Base-by-base conservation (phyloP, 164 flowering plant genomes). In the Cinnamomum chago region DNA sequence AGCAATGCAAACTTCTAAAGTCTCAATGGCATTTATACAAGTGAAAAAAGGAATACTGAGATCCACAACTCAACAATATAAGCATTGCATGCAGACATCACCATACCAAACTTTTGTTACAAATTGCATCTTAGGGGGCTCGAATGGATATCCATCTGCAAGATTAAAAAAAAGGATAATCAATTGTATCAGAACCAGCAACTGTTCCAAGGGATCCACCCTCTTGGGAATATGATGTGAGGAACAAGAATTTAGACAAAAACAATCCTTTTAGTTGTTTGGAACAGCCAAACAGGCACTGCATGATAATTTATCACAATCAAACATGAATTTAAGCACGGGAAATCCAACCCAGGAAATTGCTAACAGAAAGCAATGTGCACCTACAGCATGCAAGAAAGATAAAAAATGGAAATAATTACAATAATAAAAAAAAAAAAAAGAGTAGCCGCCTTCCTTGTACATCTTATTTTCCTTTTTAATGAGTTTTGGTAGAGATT, bases 81-180 rank as follows among this genome's bases (percentile, higher is more conserved):
- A 58, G 18, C 66, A 30, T 1, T 13, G 27, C 30, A 28, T 11
- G 65, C 28, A 23, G 12, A 72, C 18, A 58, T n/a, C 30, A 9
- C 25, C 90, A 55, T 92, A 93, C 99, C 99, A 93, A 62, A 95
- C 98, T 95, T 92, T 93, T 13, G 97, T 95, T 1, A 86, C 72
- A 76, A 95, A 95, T 67, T 85, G 85, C 99, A 95, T 95, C 79
- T 83, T 93, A 30, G 98, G 99, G 76, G 99, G 98, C 86, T 92
- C 97, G 68, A 93, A 95, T 58, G 99, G 99, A 74, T 95, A 95
- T 23, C 90, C 97, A 90, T 85, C 98, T 93, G 96, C 85, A 84
- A 79, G 66, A 76, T 81, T 78, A 70, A 5, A 23, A 55, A 25
- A 52, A 40, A 40, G 47, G 47, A 40, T 15, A 52, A 65, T 10